Base-by-base conservation (phyloP, 768 basidiomycete genomes). In the Sistotremastrum suecicum region DNA sequence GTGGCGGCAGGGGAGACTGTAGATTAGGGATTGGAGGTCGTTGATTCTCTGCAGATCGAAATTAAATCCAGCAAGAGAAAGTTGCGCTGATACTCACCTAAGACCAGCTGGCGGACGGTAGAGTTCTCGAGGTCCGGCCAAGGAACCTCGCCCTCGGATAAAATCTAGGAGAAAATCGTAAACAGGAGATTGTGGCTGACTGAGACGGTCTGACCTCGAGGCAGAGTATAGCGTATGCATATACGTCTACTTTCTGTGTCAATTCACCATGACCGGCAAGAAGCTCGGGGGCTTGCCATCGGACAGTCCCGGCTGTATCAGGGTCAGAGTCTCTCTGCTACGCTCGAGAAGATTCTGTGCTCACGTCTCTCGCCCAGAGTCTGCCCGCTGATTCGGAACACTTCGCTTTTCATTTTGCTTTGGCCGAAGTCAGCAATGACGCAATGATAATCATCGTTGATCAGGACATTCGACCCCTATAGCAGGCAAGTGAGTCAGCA, bases 351-450 rank as follows among this genome's bases (percentile, higher is more conserved):
- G 6, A 42, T 41, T 34, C 47, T 34, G 6, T n/a, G 12, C 71
- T 43, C 52, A 79, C 77, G 65, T 48, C 67, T 20, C 20, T 20
- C 20, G 44, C 47, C 65, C 34, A 63, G 63, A 3, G 66, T 56
- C 28, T 63, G 63, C 7, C 75, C 76, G 45, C 74, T 80, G 2
- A 82, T 64, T 33, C 73, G 68, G 52, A 68, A 77, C 3, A 74
- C 76, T 57, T 88, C 83, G 10, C 69, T 73, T 62, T 78, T 83
- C 66, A 88, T 77, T 59, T 83, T 79, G 52, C 75, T 80, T 58
- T 88, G 81, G 0, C 83, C 85, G 58, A 91, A 90, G 56, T 89
- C 85, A 31, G 83, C 76, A 37, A 90, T 76, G 37, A 88, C 69
- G 48, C 84, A 88, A 40, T 65, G 71, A 2, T 72, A 67, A 1